Conservation (phyloP, 192 early-diverging fungal genomes). For the Coemansia sp. region DNA sequence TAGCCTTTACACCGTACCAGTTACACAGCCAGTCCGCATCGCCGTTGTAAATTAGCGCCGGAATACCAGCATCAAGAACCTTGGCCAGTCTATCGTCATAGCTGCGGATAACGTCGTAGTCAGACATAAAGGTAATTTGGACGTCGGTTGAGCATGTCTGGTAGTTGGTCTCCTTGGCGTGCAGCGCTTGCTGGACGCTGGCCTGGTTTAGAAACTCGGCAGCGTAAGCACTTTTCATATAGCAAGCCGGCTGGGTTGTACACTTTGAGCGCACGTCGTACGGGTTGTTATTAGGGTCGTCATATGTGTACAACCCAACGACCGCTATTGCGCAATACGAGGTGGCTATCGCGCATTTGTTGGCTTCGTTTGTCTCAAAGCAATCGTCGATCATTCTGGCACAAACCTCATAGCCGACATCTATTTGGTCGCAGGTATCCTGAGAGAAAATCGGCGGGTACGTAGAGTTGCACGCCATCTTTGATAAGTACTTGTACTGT, state of each 20-base stretch:
- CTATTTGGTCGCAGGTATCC: conserved; percentile 67
- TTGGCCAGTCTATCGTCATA: neutral
- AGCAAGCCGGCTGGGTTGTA: conserved; percentile 71
- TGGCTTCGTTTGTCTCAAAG: neutral
- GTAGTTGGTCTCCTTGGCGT: conserved; percentile 62
- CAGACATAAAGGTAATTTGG: neutral
- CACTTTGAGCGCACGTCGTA: conserved; percentile 93
- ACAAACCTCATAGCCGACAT: neutral
- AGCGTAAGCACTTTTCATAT: conserved; percentile 66
- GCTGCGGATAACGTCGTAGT: neutral
- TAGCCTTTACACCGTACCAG: conserved; percentile 80
- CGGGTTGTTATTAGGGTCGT: conserved; percentile 71
- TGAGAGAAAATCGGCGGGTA: conserved; percentile 74
- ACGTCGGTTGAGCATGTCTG: conserved; percentile 75
- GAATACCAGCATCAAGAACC: conserved; percentile 59
- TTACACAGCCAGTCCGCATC: conserved; percentile 94
- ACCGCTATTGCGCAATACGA: neutral
- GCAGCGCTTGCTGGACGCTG: conserved; percentile 64
- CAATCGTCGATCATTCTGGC: neutral
- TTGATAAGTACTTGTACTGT: conserved; percentile 78
- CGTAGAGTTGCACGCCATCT: conserved; percentile 65
- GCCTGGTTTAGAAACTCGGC: conserved; percentile 69
- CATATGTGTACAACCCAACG: neutral
- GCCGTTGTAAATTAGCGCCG: conserved; percentile 82
- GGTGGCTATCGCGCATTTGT: neutral